Evolutionary conservation across 306 rosid genomes (phyloP).

Genomic region (Malus domestica): DNA sequence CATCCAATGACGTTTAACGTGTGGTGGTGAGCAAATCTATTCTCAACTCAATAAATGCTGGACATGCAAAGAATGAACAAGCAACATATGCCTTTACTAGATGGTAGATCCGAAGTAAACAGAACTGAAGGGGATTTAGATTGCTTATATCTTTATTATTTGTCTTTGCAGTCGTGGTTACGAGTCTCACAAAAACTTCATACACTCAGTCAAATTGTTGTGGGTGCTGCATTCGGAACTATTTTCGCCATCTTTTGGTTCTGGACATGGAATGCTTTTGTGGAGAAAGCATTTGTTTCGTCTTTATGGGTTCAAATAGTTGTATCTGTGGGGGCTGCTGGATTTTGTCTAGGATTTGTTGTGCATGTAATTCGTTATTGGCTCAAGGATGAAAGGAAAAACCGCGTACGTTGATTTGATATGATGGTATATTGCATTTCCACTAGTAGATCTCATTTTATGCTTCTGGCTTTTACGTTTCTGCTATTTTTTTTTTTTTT

Average conservation of each 20-base stretch:
- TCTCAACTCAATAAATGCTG: not conserved
- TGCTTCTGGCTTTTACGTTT: too few relatives aligned
- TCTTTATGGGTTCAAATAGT: slow-evolving; percentile 45
- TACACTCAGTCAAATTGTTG: slow-evolving; percentile 65
- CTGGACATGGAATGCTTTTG: slow-evolving; percentile 55
- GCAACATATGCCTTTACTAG: not conserved
- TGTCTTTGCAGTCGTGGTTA: slow-evolving; percentile 64
- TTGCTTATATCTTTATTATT: slow-evolving; percentile 11
- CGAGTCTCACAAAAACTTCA: slow-evolving; percentile 73
- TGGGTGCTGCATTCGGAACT: slow-evolving; percentile 65
- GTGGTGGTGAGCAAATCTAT: too few relatives aligned
- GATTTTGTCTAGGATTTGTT: slow-evolving; percentile 50
- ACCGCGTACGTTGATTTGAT: not conserved
- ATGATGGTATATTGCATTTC: not conserved
- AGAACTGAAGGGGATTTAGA: not conserved
- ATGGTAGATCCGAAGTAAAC: too few relatives aligned
- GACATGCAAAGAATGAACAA: not conserved
- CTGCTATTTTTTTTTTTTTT: too few relatives aligned
- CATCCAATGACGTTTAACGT: not conserved
- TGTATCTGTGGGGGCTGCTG: slow-evolving; percentile 47
- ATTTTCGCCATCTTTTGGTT: slow-evolving; percentile 45
- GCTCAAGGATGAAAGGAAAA: slow-evolving; percentile 44
- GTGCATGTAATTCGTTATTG: slow-evolving; percentile 43
- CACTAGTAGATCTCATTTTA: too few relatives aligned
- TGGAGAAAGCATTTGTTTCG: slow-evolving; percentile 48